Base-by-base conservation (phyloP, 441 rosid species). In the Dalechampia spathulata region DNA sequence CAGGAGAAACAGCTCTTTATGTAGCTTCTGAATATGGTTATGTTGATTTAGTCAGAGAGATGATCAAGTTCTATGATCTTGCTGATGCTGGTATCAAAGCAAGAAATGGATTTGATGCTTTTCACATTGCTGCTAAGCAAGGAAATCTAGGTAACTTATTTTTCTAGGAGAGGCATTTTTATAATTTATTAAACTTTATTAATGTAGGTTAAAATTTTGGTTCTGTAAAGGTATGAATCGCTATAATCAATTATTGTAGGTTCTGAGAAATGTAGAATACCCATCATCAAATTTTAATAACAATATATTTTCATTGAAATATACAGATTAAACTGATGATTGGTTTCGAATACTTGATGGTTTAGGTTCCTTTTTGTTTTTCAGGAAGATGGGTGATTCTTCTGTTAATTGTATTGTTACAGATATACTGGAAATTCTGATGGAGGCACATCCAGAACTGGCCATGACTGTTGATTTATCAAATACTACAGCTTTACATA, bases 101-200 rank as follows among this genome's bases (percentile, higher is more conserved):
- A 6, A 73, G 87, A 61, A 92, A 92, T 30, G 99, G 99, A 1
- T 89, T 85, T 27, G 99, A 92, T 65, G 99, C 99, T 25, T 82
- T 92, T 62, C 97, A 92, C 70, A 82, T 92, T 64, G 97, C 94
- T 67, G 94, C 97, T 11, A 92, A 92, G 75, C 96, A 85, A 81
- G 96, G 96, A 22, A 82, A 86, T 80, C 62, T 83, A 50, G 92
- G 99, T 86, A 30, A 30, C 8, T 30, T 30, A 30, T 30, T 4
- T 30, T 30, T 4, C 34, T 3, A 4, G 34, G 34, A n/a, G n/a
- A n/a, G n/a, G n/a, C n/a, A n/a, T n/a, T n/a, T n/a, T n/a, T n/a
- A n/a, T n/a, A 30, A 30, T 8, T 30, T 30, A 30, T 30, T 30
- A 30, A 8, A 30, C 34, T 30, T 30, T 27, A n/a, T n/a, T n/a